Conservation (phyloP, 768 basidiomycete species). For the Auricularia auricula-judae region DNA sequence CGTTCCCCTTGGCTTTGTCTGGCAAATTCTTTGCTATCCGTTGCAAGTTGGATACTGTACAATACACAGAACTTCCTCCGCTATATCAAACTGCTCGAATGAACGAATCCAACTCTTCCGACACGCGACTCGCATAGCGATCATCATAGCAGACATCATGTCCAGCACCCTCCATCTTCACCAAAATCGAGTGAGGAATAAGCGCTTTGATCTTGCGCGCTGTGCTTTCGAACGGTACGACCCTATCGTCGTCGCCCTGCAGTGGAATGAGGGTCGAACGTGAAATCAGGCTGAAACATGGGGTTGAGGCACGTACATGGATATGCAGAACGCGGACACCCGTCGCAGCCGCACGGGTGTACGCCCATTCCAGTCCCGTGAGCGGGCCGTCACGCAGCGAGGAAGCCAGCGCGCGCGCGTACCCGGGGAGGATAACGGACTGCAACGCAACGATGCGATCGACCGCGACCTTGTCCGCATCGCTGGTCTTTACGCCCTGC, state of each 20-base stretch:
- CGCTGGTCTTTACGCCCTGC: neutral
- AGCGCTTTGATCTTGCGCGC: too few relatives aligned
- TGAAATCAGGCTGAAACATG: too few relatives aligned
- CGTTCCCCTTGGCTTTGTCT: too few relatives aligned
- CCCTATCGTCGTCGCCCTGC: constrained; percentile 12
- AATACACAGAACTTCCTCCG: too few relatives aligned
- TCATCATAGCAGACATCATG: constrained; percentile 6
- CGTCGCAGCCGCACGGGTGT: constrained; percentile 8
- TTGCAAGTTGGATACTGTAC: too few relatives aligned
- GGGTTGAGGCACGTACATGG: constrained; percentile 4
- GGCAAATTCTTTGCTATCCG: too few relatives aligned
- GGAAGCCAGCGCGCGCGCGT: constrained; percentile 8
- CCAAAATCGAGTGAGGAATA: neutral
- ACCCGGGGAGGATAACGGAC: constrained; percentile 8
- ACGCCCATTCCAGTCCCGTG: constrained; percentile 15
- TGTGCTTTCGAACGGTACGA: constrained; percentile 5
- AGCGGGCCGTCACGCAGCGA: constrained; percentile 17
- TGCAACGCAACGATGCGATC: neutral
- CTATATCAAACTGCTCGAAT: neutral
- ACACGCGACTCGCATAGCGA: neutral
- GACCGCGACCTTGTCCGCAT: neutral
- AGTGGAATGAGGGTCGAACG: neutral
- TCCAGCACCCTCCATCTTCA: neutral
- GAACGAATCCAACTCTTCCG: neutral
- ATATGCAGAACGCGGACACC: constrained; percentile 9